Conservation (phyloP, 1,139 yeast genomes). For the Hanseniaspora sp. region DNA sequence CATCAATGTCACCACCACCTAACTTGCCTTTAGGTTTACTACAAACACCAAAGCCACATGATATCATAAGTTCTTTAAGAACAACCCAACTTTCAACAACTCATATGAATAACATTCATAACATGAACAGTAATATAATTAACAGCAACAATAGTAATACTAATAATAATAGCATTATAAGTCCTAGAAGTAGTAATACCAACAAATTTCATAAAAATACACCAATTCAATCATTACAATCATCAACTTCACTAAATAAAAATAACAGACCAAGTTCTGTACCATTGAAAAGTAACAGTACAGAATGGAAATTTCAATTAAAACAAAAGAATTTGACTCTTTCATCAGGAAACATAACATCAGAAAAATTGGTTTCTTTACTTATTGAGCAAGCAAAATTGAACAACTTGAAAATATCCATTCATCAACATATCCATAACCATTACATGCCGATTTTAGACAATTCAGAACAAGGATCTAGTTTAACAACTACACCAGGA, state of each 20-base stretch:
- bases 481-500: background rate
- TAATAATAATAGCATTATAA: background rate
- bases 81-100: constrained; percentile 1
- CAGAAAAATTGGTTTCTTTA: constrained; percentile 44
- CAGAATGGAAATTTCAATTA: constrained; percentile 35
- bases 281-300: constrained; percentile 16
- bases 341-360: constrained; percentile 40
- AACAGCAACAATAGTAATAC: background rate
- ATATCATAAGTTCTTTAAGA: constrained; percentile 14
- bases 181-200: background rate
- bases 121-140: background rate
- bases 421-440: constrained; percentile 64
- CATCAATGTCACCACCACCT: constrained; percentile 13
- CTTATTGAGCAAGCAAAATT: constrained; percentile 52
- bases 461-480: constrained; percentile 14
- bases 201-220: constrained; percentile 1
- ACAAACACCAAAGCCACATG: constrained; percentile 14
- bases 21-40: background rate
- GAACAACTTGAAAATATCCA: constrained; percentile 50
- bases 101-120: background rate
- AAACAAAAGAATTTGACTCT: constrained; percentile 32
- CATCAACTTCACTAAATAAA: background rate
- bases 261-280: constrained; percentile 8
- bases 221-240: background rate
- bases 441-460: constrained; percentile 37